Conservation (phyloP, 768 basidiomycete species). For the Leccinellum albellum region DNA sequence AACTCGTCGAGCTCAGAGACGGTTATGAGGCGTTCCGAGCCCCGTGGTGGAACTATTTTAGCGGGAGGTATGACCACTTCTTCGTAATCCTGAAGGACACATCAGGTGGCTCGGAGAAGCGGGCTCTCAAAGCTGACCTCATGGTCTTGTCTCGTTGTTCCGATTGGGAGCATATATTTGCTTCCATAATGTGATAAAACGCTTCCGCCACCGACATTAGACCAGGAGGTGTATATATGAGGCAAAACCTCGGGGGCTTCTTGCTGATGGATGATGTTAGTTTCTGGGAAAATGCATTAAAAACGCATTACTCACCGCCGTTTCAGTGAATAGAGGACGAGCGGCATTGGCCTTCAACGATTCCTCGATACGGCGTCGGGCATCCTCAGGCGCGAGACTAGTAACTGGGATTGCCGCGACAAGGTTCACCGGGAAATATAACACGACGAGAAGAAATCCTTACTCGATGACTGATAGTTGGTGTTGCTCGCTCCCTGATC, state of each 20-base stretch:
- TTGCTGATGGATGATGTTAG: constrained; percentile 36
- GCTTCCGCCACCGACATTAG: constrained; percentile 54
- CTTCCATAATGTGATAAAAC: constrained; percentile 66
- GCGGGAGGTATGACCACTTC: constrained; percentile 90
- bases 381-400: constrained; percentile 43
- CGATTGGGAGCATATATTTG: constrained; percentile 78
- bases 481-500: neutral
- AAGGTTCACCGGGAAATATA: neutral
- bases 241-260: constrained; percentile 65
- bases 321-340: constrained; percentile 60
- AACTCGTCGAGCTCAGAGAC: constrained; percentile 74
- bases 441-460: neutral
- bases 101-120: constrained; percentile 6
- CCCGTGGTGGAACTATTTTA: constrained; percentile 66
- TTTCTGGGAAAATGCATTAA: neutral
- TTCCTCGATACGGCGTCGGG: constrained; percentile 60
- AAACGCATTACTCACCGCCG: constrained; percentile 40
- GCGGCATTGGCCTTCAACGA: constrained; percentile 56
- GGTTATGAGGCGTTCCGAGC: constrained; percentile 64
- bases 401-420: constrained; percentile 11
- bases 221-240: constrained; percentile 80
- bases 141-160: constrained; percentile 62
- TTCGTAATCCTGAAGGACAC: constrained; percentile 64
- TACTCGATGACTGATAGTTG: constrained; percentile 8
- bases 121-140: constrained; percentile 48